Percentiles rank a stretch among this genome's conserved stretches.
phyloP scores from a whole-genome alignment of 768 basidiomycete genomes.

The Boletus fagicola region DNA sequence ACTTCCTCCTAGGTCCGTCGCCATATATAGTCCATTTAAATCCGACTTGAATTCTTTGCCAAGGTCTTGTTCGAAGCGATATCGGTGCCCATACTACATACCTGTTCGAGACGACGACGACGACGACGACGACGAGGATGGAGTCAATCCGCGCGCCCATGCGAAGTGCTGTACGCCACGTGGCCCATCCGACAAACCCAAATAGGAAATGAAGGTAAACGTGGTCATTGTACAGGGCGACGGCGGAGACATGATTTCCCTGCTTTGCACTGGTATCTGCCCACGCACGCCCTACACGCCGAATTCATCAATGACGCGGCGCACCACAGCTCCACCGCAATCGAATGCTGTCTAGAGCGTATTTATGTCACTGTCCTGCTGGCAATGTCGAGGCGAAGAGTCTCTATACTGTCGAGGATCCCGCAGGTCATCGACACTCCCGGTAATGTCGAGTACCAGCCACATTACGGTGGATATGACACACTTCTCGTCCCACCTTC shows the following conservation, averaged over 20 bases:
- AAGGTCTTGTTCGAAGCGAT: neutral
- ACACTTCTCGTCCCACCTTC: neutral
- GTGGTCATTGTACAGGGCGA: neutral
- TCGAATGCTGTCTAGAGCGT: neutral
- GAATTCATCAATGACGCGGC: slow-evolving; percentile 7
- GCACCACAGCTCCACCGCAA: slow-evolving; percentile 2
- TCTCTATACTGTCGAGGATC: neutral
- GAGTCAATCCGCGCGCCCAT: neutral
- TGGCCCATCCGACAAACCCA: neutral
- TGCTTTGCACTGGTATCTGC: slow-evolving; percentile 6
- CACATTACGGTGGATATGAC: slow-evolving; percentile 2
- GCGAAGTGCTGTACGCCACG: neutral
- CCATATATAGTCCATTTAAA: neutral
- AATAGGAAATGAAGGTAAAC: neutral
- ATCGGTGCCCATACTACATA: neutral
- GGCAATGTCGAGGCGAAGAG: slow-evolving; percentile 3
- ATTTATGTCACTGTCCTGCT: neutral
- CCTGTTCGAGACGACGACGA: neutral
- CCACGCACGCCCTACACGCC: slow-evolving; percentile 4
- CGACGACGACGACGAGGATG: neutral
- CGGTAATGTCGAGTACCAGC: slow-evolving; percentile 4
- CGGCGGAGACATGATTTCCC: neutral
- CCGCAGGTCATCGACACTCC: neutral
- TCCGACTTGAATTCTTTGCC: neutral
- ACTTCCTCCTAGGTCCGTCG: neutral